These are phyloP conservation scores for Pestalotiopsis fici DNA, from an alignment of 2,329 filamentous ascomycete genomes.

Conservation along the genomic window DNA sequence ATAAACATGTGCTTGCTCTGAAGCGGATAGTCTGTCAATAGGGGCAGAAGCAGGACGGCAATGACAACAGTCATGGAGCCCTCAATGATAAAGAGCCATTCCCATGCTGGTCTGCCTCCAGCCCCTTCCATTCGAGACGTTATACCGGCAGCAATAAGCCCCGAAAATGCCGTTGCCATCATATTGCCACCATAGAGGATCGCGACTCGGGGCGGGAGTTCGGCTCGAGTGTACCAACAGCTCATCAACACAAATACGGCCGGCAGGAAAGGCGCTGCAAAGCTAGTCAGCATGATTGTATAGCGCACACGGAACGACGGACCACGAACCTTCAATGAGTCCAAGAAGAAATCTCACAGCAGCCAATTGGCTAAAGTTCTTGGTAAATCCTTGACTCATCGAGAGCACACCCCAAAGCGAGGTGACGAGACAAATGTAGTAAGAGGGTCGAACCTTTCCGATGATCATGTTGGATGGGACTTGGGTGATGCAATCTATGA, in stretches of 20 bases:
- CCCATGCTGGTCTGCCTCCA: slow-evolving; percentile 32
- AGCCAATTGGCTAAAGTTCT: slow-evolving; percentile 19
- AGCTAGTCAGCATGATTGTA: background rate
- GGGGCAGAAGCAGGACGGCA: slow-evolving; percentile 22
- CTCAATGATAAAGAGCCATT: slow-evolving; percentile 39
- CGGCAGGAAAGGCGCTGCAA: slow-evolving; percentile 17
- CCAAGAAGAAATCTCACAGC: slow-evolving; percentile 19
- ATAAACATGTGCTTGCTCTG: slow-evolving; percentile 17
- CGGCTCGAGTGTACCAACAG: slow-evolving; percentile 45
- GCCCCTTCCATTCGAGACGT: slow-evolving; percentile 30
- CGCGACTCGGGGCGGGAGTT: slow-evolving; percentile 31
- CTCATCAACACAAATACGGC: slow-evolving; percentile 17
- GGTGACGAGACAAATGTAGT: slow-evolving; percentile 22
- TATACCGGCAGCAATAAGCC: slow-evolving; percentile 36
- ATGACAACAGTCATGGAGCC: slow-evolving; percentile 35
- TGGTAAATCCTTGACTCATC: slow-evolving; percentile 32
- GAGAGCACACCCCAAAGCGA: slow-evolving; percentile 25
- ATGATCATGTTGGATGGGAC: slow-evolving; percentile 21
- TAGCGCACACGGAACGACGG: too few species aligned
- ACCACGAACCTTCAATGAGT: slow-evolving; percentile 13
- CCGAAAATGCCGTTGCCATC: slow-evolving; percentile 34
- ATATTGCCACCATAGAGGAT: slow-evolving; percentile 36
- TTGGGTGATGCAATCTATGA: slow-evolving; percentile 10
- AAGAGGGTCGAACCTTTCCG: slow-evolving; percentile 20
- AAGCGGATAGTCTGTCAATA: slow-evolving; percentile 18